Base-by-base conservation (phyloP, 805 yeast species). In the Hanseniaspora nectarophila region DNA sequence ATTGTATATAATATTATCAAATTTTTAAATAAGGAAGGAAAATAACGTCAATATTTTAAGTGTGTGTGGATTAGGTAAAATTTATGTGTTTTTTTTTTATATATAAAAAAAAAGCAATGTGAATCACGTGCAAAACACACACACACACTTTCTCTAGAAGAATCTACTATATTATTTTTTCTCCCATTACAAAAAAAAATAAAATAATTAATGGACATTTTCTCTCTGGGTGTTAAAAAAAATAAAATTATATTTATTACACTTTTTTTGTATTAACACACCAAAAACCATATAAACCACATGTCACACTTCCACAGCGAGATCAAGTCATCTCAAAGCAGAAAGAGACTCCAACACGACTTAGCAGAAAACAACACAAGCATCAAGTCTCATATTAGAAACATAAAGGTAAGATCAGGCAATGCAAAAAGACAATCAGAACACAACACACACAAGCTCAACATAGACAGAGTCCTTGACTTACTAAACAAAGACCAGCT, bases 391-490 rank as follows among this genome's bases (percentile, higher is more conserved):
- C 40, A 37, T 13, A 37, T 21, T 3, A 37, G 40, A 37, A 37
- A 37, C 9, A 37, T 37, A 21, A 37, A 37, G 21, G n/a, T 37
- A 20, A 37, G 26, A 37, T 26, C 34, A 5, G 26, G 26, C 15
- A 43, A 32, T 8, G 9, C n/a, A 10, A 49, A 49, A 34, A 40
- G 46, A 20, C n/a, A 34, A 18, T n/a, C n/a, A n/a, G n/a, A n/a
- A n/a, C n/a, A n/a, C n/a, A n/a, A n/a, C n/a, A n/a, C n/a, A n/a
- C n/a, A n/a, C 49, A 56, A 63, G 1, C 51, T 66, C 38, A 68
- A 68, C 7, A 51, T 66, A 5, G 55, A 59, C 16, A 56, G 70
- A 44, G 61, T 65, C n/a, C 40, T 66, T 16, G 68, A 66, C 48
- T 53, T 66, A 34, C 57, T 66, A 65, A 60, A 56, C 40, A 62